Evolutionary conservation across 1,284 basidiomycete species (phyloP).

Genomic region (Austroboletus olivaceoglutinosus): DNA sequence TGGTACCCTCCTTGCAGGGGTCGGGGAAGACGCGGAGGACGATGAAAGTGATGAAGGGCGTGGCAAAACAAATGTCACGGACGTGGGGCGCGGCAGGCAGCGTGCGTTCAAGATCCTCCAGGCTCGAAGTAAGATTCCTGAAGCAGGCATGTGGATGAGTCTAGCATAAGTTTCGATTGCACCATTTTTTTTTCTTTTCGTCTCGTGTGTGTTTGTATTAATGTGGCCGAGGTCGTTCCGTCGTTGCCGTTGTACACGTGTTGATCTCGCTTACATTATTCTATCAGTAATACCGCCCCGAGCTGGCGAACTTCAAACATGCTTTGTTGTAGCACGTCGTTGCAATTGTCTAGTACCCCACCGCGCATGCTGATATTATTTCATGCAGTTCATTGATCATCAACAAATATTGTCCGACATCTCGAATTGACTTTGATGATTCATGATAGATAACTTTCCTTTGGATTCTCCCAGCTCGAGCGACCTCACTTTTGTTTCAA

Average conservation of each 20-base stretch:
- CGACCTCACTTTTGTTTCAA: too few species aligned
- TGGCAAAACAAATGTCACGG: slow-evolving; percentile 15
- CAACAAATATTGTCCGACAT: too few species aligned
- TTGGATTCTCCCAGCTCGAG: too few species aligned
- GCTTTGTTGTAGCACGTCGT: slow-evolving; percentile 33
- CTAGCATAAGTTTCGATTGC: slow-evolving; percentile 41
- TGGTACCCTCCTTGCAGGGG: slow-evolving; percentile 49
- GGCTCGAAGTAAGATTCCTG: slow-evolving; percentile 57
- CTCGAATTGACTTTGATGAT: background rate
- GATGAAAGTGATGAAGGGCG: slow-evolving; percentile 38
- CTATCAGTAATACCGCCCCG: slow-evolving; percentile 31
- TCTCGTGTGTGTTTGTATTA: background rate
- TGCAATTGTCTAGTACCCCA: slow-evolving; percentile 21
- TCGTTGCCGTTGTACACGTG: slow-evolving; percentile 10
- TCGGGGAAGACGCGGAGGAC: slow-evolving; percentile 44
- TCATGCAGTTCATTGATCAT: slow-evolving; percentile 1
- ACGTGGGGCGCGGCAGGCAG: slow-evolving; percentile 49
- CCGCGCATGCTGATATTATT: slow-evolving; percentile 17
- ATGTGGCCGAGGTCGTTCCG: slow-evolving; percentile 11
- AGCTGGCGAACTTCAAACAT: slow-evolving; percentile 5
- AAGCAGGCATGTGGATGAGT: slow-evolving; percentile 76
- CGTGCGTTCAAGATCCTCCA: slow-evolving; percentile 66
- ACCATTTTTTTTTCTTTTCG: background rate
- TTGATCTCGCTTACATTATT: slow-evolving; percentile 34
- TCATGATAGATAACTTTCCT: too few species aligned